A percentile compares a stretch with the other conserved stretches of the same genome.
Evolutionary conservation across 1,284 basidiomycete genomes (phyloP).

Genomic region (Laetiporus sulphureus): DNA sequence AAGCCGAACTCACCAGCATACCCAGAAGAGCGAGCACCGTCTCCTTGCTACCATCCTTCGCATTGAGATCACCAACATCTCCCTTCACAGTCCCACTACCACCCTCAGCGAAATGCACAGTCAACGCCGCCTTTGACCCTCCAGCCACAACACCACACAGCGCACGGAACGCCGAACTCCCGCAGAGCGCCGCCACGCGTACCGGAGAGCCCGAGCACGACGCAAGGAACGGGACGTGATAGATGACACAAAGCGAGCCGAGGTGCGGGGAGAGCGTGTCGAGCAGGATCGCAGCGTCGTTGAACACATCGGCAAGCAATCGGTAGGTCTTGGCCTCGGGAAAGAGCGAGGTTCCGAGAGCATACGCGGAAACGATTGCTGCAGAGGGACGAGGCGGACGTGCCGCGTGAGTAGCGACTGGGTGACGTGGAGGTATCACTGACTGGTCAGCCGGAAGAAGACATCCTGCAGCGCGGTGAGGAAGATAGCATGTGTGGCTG

Average conservation of each 20-base stretch:
- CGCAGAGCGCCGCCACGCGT: constrained; percentile 44
- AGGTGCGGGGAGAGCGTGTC: constrained; percentile 56
- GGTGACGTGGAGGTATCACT: constrained; percentile 15
- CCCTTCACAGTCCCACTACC: constrained; percentile 37
- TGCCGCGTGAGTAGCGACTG: background rate
- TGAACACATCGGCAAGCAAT: constrained; percentile 62
- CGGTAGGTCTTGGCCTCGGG: constrained; percentile 68
- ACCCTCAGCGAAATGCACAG: constrained; percentile 60
- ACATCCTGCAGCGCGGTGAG: constrained; percentile 58
- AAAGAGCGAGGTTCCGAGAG: constrained; percentile 54
- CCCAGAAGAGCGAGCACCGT: constrained; percentile 60
- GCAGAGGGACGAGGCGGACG: constrained; percentile 2
- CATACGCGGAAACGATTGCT: constrained; percentile 60
- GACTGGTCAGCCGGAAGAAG: constrained; percentile 57
- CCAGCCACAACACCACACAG: constrained; percentile 56
- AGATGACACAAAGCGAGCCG: constrained; percentile 12
- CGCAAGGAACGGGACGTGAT: constrained; percentile 13
- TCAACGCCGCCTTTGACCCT: constrained; percentile 64
- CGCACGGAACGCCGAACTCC: constrained; percentile 50
- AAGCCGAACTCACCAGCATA: constrained; percentile 48
- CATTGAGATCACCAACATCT: constrained; percentile 63
- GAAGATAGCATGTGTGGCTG: constrained; percentile 57
- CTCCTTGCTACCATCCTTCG: constrained; percentile 66
- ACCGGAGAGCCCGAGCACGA: constrained; percentile 27
- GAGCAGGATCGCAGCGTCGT: constrained; percentile 51